These are phyloP conservation scores for Mucor indicus DNA, from an alignment of 371 early-diverging fungal genomes.

Conservation along the genomic window DNA sequence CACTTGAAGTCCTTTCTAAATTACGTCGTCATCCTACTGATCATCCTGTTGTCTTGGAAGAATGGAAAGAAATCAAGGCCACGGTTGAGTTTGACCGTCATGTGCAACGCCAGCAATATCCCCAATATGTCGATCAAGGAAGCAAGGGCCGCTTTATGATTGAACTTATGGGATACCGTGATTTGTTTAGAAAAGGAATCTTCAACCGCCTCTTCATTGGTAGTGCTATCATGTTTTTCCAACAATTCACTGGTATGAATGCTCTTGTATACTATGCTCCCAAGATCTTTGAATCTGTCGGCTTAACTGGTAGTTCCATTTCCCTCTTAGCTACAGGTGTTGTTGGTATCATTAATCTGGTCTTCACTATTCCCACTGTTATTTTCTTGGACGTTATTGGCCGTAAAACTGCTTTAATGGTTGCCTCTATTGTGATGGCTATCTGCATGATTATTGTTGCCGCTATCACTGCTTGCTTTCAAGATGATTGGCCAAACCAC, in stretches of 20 bases:
- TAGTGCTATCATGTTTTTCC: slow-evolving; percentile 64
- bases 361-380: slow-evolving; percentile 56
- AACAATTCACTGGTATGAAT: slow-evolving; percentile 78
- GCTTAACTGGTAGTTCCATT: slow-evolving; percentile 50
- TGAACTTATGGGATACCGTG: slow-evolving; percentile 61
- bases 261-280: slow-evolving; percentile 74
- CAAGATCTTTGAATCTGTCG: slow-evolving; percentile 65
- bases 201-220: slow-evolving; percentile 63
- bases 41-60: slow-evolving; percentile 59
- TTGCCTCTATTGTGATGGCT: slow-evolving; percentile 39
- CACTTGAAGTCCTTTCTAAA: slow-evolving; percentile 64
- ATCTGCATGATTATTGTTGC: slow-evolving; percentile 45
- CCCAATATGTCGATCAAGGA: slow-evolving; percentile 23
- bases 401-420: slow-evolving; percentile 49
- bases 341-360: slow-evolving; percentile 69
- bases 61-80: slow-evolving; percentile 75
- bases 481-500: slow-evolving; percentile 36
- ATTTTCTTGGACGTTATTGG: slow-evolving; percentile 70
- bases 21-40: slow-evolving; percentile 61
- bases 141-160: slow-evolving; percentile 20
- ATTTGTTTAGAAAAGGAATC: slow-evolving; percentile 65
- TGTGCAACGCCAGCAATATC: slow-evolving; percentile 35
- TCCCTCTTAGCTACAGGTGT: slow-evolving; percentile 67
- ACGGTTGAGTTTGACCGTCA: slow-evolving; percentile 67
- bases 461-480: slow-evolving; percentile 31